Conservation (phyloP, 192 early-diverging fungal species). For the Coemansia sp. region DNA sequence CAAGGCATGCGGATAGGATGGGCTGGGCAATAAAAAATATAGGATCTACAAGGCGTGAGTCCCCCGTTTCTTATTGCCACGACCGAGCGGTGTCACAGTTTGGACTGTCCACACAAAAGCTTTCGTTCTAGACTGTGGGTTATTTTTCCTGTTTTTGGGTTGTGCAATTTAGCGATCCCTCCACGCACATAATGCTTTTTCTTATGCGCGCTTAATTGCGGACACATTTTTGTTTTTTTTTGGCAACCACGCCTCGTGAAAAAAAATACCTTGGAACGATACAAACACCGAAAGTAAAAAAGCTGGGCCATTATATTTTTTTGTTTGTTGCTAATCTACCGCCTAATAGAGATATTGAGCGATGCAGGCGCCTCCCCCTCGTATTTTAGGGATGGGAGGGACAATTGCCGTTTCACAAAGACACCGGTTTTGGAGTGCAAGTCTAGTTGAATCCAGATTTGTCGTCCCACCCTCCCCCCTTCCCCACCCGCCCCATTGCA, state of each 20-base stretch:
- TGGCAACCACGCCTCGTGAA: no score
- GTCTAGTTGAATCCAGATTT: background rate
- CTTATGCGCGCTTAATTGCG: constrained; percentile 1
- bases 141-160: background rate
- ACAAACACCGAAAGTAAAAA: background rate
- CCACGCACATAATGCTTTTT: background rate
- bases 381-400: background rate
- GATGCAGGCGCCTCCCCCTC: background rate
- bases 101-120: background rate
- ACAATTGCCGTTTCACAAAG: background rate
- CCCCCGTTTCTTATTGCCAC: background rate
- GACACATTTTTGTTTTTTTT: no score
- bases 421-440: background rate
- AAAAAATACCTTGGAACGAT: background rate
- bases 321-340: background rate
- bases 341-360: background rate
- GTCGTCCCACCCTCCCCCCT: background rate
- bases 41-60: background rate
- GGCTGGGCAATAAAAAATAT: background rate
- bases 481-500: background rate
- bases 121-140: background rate
- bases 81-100: background rate
- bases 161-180: background rate
- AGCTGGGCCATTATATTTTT: background rate
- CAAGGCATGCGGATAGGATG: background rate